phyloP scores from a whole-genome alignment of 106 monocot species.

The Alisma plantagoaquatica region DNA sequence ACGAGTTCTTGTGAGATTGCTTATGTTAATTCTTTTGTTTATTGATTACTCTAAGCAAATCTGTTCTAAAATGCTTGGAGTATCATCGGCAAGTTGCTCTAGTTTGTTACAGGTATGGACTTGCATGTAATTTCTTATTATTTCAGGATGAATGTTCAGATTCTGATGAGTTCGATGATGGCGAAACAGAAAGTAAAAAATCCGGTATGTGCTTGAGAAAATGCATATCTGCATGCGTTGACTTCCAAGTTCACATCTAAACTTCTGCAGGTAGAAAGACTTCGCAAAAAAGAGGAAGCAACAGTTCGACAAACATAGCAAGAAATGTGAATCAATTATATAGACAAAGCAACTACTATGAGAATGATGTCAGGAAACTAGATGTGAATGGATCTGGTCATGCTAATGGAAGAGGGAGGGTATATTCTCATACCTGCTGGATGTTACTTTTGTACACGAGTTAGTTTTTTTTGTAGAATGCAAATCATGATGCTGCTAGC shows the following conservation, averaged over 20 bases:
- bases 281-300: conserved; percentile 7
- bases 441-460: neutral
- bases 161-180: conserved; percentile 12
- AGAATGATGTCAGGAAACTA: conserved; percentile 1
- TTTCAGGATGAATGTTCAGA: conserved; percentile 14
- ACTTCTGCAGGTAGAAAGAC: conserved; percentile 18
- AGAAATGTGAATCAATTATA: conserved; percentile 13
- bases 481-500: neutral
- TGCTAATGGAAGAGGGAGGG: conserved; percentile 24
- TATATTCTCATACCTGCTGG: neutral
- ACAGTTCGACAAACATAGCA: conserved; percentile 4
- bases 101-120: too few relatives aligned
- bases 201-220: too few relatives aligned
- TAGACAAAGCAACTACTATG: conserved; percentile 8
- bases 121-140: too few relatives aligned
- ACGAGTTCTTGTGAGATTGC: too few relatives aligned
- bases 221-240: neutral
- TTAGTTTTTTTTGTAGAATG: neutral
- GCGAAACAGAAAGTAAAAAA: neutral
- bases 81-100: too few relatives aligned
- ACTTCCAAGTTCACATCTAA: neutral
- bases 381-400: neutral
- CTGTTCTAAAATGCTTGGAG: too few relatives aligned
- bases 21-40: too few relatives aligned
- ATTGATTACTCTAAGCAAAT: too few relatives aligned